These are phyloP conservation scores for Colletotrichum gigasporum DNA, from an alignment of 2,329 filamentous ascomycete genomes.

Conservation along the genomic window DNA sequence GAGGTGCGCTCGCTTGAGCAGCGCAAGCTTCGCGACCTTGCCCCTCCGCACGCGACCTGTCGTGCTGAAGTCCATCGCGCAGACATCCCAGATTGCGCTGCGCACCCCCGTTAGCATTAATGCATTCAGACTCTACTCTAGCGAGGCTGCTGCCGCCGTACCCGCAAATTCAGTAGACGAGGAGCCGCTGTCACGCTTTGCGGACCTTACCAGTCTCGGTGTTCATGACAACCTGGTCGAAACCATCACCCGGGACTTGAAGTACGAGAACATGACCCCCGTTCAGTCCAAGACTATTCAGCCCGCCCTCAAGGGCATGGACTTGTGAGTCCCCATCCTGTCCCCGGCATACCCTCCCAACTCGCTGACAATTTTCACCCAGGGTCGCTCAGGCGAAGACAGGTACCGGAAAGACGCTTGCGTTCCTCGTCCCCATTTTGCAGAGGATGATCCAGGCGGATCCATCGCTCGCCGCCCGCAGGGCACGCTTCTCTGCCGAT, in stretches of 20 bases:
- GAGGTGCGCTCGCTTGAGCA: conserved; percentile 49
- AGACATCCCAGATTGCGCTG: conserved; percentile 19
- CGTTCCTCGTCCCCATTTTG: conserved; percentile 87
- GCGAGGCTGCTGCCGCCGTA: conserved; percentile 44
- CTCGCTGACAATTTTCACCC: conserved; percentile 39
- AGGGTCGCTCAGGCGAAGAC: conserved; percentile 95
- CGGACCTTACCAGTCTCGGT: conserved; percentile 53
- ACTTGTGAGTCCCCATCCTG: conserved; percentile 72
- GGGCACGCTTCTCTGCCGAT: conserved; percentile 45
- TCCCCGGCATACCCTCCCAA: not conserved
- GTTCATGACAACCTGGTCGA: conserved; percentile 73
- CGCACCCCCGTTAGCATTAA: conserved; percentile 16
- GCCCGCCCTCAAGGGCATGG: conserved; percentile 79
- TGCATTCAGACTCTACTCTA: conserved; percentile 47
- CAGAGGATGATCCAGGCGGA: conserved; percentile 78
- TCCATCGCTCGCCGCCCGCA: conserved; percentile 64
- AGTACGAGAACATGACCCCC: conserved; percentile 87
- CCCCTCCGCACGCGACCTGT: conserved; percentile 24
- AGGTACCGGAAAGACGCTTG: conserved; percentile 95
- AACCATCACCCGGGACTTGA: conserved; percentile 77
- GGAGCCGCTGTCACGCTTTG: conserved; percentile 49
- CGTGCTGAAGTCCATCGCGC: conserved; percentile 23
- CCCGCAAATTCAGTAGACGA: conserved; percentile 12
- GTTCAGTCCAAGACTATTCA: conserved; percentile 89
- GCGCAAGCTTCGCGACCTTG: conserved; percentile 32